phyloP scores from a whole-genome alignment of 2,329 filamentous ascomycete species.

The Macrophomina tecta region DNA sequence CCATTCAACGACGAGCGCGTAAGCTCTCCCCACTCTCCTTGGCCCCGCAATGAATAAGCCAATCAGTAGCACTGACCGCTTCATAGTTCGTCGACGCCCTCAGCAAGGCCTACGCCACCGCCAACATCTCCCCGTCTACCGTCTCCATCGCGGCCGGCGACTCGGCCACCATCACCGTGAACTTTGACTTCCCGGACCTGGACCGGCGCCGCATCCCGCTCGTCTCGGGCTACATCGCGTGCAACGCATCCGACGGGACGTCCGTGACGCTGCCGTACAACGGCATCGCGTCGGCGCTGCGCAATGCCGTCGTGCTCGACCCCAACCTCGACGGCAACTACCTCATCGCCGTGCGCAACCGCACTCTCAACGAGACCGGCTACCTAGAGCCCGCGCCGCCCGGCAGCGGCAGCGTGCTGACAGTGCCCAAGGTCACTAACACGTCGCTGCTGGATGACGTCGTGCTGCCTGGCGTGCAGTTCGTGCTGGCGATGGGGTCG shows the following conservation, averaged over 20 bases:
- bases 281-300: background rate
- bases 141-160: background rate
- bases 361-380: background rate
- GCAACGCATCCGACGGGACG: slow-evolving; percentile 4
- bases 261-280: slow-evolving; percentile 7
- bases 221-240: background rate
- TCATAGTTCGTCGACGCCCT: background rate
- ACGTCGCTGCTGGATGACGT: background rate
- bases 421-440: background rate
- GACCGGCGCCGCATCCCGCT: slow-evolving; percentile 2
- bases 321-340: background rate
- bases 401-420: background rate
- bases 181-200: background rate
- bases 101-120: background rate
- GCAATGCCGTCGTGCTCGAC: slow-evolving; percentile 7
- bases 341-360: background rate
- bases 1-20: background rate
- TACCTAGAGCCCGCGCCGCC: background rate
- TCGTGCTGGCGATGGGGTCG: background rate
- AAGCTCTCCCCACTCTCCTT: too few species aligned
- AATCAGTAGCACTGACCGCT: too few species aligned
- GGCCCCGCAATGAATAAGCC: too few species aligned
- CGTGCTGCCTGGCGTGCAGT: slow-evolving; percentile 7
- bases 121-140: background rate
- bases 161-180: background rate